These are phyloP conservation scores for Coprinopsis marcescibilis DNA, from an alignment of 768 basidiomycete genomes.

Conservation along the genomic window DNA sequence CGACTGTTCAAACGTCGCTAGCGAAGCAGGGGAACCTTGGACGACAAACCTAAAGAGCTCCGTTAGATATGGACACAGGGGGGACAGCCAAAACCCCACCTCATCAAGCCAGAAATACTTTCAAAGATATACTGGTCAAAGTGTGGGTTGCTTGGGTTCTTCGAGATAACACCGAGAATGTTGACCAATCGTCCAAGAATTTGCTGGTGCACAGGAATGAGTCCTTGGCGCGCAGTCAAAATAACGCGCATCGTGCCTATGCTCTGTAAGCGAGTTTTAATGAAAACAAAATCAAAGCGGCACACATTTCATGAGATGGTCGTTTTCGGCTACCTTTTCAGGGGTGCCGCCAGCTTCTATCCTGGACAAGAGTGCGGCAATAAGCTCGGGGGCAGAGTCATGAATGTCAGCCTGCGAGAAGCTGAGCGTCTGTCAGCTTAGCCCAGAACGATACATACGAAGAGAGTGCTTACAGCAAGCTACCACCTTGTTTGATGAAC, in stretches of 20 bases:
- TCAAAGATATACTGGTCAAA: conserved; percentile 99
- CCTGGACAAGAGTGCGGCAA: conserved; percentile 68
- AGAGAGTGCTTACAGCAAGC: conserved; percentile 61
- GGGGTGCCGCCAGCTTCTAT: conserved; percentile 76
- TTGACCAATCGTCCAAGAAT: conserved; percentile 69
- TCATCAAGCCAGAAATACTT: conserved; percentile 88
- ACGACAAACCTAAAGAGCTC: conserved; percentile 63
- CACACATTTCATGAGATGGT: conserved; percentile 96
- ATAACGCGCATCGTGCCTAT: conserved; percentile 93
- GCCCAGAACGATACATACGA: neutral
- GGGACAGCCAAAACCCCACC: conserved; percentile 36
- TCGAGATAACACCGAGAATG: conserved; percentile 84
- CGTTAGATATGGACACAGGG: conserved; percentile 3
- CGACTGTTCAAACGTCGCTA: conserved; percentile 71
- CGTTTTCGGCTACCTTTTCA: conserved; percentile 94
- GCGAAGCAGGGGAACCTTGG: conserved; percentile 56
- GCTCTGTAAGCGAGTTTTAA: conserved; percentile 2
- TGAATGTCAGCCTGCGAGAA: conserved; percentile 86
- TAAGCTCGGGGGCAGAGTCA: conserved; percentile 69
- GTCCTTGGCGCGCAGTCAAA: conserved; percentile 75
- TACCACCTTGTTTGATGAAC: conserved; percentile 76
- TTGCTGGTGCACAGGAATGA: conserved; percentile 62
- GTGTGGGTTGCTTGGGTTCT: conserved; percentile 95
- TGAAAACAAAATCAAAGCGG: conserved; percentile 10
- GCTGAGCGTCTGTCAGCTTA: conserved; percentile 33